Conservation (phyloP, 2,329 filamentous ascomycete species). For the Rhytidhysteron rufulum region DNA sequence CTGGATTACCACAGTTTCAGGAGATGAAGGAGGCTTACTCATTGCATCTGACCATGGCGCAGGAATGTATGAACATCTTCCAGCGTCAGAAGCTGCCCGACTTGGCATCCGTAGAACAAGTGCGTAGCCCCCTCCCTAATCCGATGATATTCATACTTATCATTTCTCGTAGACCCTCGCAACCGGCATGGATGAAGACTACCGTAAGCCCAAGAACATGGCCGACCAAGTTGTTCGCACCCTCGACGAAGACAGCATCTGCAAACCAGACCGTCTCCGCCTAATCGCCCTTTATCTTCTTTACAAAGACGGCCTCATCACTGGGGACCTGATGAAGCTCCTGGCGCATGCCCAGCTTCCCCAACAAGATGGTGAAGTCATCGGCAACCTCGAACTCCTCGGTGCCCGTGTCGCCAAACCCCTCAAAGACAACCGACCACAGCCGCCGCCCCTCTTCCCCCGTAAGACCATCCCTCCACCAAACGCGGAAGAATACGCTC, state of each 20-base stretch:
- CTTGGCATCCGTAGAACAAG: slow-evolving; percentile 81
- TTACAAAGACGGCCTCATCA: slow-evolving; percentile 79
- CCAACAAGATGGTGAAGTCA: slow-evolving; percentile 65
- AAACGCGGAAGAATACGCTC: slow-evolving; percentile 67
- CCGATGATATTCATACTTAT: too few relatives aligned
- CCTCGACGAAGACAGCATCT: slow-evolving; percentile 78
- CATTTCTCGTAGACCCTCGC: slow-evolving; percentile 61
- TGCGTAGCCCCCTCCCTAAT: slow-evolving; percentile 21
- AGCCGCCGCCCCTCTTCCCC: slow-evolving; percentile 66
- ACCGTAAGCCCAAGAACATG: slow-evolving; percentile 83
- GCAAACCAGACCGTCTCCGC: slow-evolving; percentile 71
- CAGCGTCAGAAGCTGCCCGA: slow-evolving; percentile 80
- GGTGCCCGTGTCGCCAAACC: slow-evolving; percentile 69
- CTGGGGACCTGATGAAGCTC: slow-evolving; percentile 79
- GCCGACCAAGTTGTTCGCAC: slow-evolving; percentile 80
- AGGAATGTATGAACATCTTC: slow-evolving; percentile 95
- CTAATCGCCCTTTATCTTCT: slow-evolving; percentile 82
- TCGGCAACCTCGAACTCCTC: slow-evolving; percentile 76
- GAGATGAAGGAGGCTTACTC: slow-evolving; percentile 95
- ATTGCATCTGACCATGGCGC: slow-evolving; percentile 91
- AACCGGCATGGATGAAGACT: slow-evolving; percentile 90
- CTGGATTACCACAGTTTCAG: slow-evolving; percentile 88
- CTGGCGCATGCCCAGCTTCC: slow-evolving; percentile 79
- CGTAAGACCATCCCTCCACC: slow-evolving; percentile 54
- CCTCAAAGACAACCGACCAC: slow-evolving; percentile 72